phyloP scores from a whole-genome alignment of 257 asterid species.

The Phtheirospermum japonicum region DNA sequence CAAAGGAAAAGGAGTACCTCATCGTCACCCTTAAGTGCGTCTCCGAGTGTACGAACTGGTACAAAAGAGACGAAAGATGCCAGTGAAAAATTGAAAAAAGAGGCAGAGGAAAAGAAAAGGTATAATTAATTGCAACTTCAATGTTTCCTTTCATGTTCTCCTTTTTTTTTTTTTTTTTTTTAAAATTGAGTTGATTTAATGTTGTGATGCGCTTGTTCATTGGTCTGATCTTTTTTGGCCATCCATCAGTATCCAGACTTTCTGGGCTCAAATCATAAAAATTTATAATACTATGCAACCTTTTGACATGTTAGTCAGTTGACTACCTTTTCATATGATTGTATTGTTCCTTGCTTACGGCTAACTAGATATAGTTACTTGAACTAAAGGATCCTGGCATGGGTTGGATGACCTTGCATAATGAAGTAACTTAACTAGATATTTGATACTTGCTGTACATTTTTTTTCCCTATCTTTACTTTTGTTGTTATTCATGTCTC shows the following conservation, averaged over 20 bases:
- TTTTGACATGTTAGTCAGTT: background rate
- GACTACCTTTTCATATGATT: background rate
- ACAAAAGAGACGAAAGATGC: constrained; percentile 66
- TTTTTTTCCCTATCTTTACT: background rate
- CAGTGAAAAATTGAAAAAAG: constrained; percentile 61
- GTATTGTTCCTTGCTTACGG: background rate
- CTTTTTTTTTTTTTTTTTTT: constrained; percentile 3
- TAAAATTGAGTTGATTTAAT: constrained; percentile 12
- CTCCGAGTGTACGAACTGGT: constrained; percentile 52
- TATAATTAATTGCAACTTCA: constrained; percentile 31
- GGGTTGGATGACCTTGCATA: constrained; percentile 7
- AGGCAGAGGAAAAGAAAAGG: constrained; percentile 91
- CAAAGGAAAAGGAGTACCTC: constrained; percentile 60
- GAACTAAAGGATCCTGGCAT: constrained; percentile 4
- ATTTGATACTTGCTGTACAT: background rate
- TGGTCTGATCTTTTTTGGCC: background rate
- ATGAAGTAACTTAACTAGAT: constrained; percentile 2
- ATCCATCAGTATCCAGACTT: background rate
- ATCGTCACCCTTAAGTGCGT: constrained; percentile 45
- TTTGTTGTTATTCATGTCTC: background rate
- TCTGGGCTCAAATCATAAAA: background rate
- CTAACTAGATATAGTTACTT: constrained; percentile 3
- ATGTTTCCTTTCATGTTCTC: background rate
- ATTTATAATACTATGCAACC: no score
- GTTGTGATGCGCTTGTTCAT: constrained; percentile 13